Base-by-base conservation (phyloP, 805 yeast species). In the Candida vartiovaarae region DNA sequence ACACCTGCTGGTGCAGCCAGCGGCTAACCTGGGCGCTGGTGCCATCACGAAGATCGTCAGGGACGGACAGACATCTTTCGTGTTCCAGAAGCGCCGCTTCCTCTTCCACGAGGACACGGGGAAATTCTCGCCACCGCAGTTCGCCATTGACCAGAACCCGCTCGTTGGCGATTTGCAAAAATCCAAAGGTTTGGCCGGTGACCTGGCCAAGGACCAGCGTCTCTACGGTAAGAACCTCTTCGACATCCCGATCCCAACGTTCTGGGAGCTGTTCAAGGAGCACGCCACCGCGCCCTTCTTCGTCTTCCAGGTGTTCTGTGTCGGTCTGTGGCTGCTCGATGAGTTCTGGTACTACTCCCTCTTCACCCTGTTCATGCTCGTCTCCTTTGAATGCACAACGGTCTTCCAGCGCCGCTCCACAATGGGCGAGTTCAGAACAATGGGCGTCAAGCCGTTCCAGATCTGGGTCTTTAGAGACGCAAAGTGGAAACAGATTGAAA, bases 231-330 rank as follows among this genome's bases (percentile, higher is more conserved):
- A 72, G 52, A 93, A 93, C 68, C 75, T 75, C 52, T 93, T 93
- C 60, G 99, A 93, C 60, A 91, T 93, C 52, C 99, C 99, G 29
- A 76, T 93, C 43, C 99, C 99, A 40, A 78, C 96, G 0, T 91
- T 93, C 56, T 50, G 75, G 44, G 98, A 91, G 64, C 72, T 93
- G 56, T 93, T 93, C 71, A 83, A 87, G 60, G 98, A 93, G 66
- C 99, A 93, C 62, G 98, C 98, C 8, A 90, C 93, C 34, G 98
- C 99, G 10, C 99, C 99, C 9, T 87, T 93, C 63, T 93, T 93
- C 56, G 96, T 93, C 26, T 93, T 93, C 71, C 99, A 93, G 70
- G 74, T 93, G 45, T 93, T 93, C 63, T 90, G 97, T 61, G 95
- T 91, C 46, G 95, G 91, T 4, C 71, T 93, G 49, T 93, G 98